phyloP scores from a whole-genome alignment of 1,284 basidiomycete species.

The Phylloboletellus chloephorus region DNA sequence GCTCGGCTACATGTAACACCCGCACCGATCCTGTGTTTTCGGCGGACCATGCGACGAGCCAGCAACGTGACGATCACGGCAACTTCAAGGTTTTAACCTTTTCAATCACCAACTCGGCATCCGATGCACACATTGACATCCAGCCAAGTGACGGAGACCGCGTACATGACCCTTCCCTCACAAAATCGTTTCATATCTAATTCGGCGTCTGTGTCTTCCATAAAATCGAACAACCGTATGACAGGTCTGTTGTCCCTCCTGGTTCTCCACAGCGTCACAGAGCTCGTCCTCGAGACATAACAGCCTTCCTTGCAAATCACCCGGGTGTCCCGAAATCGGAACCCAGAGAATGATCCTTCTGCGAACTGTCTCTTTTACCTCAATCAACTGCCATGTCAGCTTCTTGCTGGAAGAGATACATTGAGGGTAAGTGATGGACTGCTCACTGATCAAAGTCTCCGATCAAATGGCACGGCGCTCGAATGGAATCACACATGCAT shows the following conservation, averaged over 20 bases:
- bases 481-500: conserved; percentile 70
- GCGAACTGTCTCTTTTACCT: conserved; percentile 64
- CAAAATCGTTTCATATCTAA: not conserved
- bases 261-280: conserved; percentile 9
- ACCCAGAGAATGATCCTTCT: conserved; percentile 36
- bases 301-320: conserved; percentile 60
- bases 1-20: conserved; percentile 13
- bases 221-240: conserved; percentile 2
- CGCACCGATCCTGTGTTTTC: conserved; percentile 1
- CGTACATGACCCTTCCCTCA: not conserved
- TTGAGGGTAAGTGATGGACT: conserved; percentile 39
- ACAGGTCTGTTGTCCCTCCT: conserved; percentile 17
- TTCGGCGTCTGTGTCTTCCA: not conserved
- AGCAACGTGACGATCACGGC: no score
- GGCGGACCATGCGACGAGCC: not conserved
- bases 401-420: conserved; percentile 61
- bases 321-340: conserved; percentile 34
- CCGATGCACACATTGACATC: not conserved
- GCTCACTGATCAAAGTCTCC: not conserved
- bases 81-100: conserved; percentile 22
- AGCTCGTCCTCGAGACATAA: conserved; percentile 48
- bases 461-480: conserved; percentile 27
- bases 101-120: conserved; percentile 11
- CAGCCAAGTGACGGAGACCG: conserved; percentile 2
- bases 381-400: conserved; percentile 47